Conservation (phyloP, 225 moss, liverwort and hornwort genomes). For the Pseudisothecium myosuroides region DNA sequence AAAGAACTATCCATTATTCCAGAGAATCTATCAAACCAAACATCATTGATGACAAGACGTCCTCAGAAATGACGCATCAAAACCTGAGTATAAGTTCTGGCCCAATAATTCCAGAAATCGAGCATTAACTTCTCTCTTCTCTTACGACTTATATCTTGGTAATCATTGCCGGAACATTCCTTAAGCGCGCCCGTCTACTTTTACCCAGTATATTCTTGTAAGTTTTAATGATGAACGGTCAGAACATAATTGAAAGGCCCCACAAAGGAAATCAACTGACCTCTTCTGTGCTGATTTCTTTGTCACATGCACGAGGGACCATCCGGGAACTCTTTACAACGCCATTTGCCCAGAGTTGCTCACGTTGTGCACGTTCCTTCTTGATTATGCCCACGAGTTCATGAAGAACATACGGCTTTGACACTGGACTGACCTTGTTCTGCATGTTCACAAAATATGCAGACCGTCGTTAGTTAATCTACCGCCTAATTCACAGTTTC, state of each 20-base stretch:
- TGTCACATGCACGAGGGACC: slow-evolving; percentile 49
- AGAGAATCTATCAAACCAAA: background rate
- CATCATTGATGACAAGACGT: background rate
- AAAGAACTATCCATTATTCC: background rate
- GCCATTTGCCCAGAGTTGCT: slow-evolving; percentile 77
- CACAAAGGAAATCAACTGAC: slow-evolving; percentile 7
- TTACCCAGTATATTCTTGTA: background rate
- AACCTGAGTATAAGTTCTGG: background rate
- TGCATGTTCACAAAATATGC: slow-evolving; percentile 2
- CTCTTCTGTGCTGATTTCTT: slow-evolving; percentile 87
- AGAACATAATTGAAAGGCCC: background rate
- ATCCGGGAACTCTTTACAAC: slow-evolving; percentile 79
- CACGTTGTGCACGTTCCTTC: slow-evolving; percentile 73
- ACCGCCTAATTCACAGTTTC: background rate
- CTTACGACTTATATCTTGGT: background rate
- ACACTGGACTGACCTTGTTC: slow-evolving; percentile 55
- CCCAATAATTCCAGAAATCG: background rate
- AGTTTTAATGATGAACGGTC: background rate
- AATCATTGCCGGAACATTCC: background rate
- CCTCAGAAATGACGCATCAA: background rate
- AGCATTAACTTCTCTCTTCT: background rate
- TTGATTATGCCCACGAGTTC: slow-evolving; percentile 56
- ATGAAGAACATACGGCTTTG: slow-evolving; percentile 50
- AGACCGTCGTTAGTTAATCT: background rate
- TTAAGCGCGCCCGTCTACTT: slow-evolving; percentile 2